Evolutionary conservation across 148 eudicot genomes (phyloP), one percentile per base, ranked within the genome.

Genomic region (Rhododendron williamsianum): DNA sequence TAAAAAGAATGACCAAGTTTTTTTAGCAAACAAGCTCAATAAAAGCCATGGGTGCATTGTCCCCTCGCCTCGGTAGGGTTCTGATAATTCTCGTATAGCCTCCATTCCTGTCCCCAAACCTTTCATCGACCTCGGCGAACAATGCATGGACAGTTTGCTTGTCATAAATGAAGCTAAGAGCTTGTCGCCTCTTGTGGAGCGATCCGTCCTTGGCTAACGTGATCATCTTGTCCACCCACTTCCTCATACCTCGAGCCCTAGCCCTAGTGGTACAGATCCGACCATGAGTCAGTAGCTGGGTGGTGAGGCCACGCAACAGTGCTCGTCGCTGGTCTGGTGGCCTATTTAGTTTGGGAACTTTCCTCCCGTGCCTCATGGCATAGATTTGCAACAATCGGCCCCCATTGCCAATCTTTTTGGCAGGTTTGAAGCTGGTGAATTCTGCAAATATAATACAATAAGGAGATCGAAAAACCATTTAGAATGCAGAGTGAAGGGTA

Each of bases 1-100:
- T 9, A 51, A 80, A 81, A 60, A 60, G 54, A 78, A 45, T 54
- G 73, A 36, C 9, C 48, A 36, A 23, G 49, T 19, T 41, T 4
- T 51, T 23, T 83, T 84, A 87, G 86, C 87, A 16, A 16, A 94
- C 98, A 60, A 96, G 96, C 87, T 96, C 98, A 83, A 96, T 94
- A 87, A 92, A 93, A 38, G 98, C 98, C 98, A 96, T 96, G 1
- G 98, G 96, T 13, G 98, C 98, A 84, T 93, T 96, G 84, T 96
- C 98, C 65, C 98, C 98, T 89, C 96, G 88, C 87, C 98, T 90
- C 2, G 98, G 96, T 19, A 96, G 83, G 23, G 98, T 96, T 86
- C 96, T 92, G 23, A 94, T 90, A 41, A 94, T 94, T 88, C 98
- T 89, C 3, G 98, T 96, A 67, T 96, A 96, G 2, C 98, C 98